phyloP scores from a whole-genome alignment of 2,329 filamentous ascomycete genomes.

The Ophiostoma fasciatum region DNA sequence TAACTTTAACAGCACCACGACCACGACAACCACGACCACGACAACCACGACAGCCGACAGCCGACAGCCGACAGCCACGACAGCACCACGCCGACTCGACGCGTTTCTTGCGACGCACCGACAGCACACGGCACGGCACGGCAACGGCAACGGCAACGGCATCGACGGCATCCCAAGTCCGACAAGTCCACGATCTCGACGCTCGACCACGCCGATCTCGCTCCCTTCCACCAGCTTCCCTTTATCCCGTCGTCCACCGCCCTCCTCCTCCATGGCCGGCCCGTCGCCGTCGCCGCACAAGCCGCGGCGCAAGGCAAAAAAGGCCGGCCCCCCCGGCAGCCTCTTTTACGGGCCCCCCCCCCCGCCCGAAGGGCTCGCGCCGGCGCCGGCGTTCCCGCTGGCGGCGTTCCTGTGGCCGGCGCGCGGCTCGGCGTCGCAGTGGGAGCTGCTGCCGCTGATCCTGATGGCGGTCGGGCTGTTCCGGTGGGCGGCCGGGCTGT shows the following conservation, averaged over 20 bases:
- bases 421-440: slow-evolving; percentile 71
- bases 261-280: slow-evolving; percentile 27
- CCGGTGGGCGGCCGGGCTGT: slow-evolving; percentile 80
- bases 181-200: no score
- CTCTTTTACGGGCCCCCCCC: no score
- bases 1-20: no score
- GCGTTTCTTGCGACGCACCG: no score
- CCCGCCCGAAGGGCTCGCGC: slow-evolving; percentile 29
- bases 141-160: no score
- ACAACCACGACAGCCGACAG: no score
- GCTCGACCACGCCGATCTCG: neutral
- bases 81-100: no score
- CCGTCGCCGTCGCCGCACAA: slow-evolving; percentile 40
- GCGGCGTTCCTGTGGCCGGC: slow-evolving; percentile 92
- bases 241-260: no score
- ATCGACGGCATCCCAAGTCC: no score
- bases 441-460: slow-evolving; percentile 76
- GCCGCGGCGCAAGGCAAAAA: slow-evolving; percentile 42
- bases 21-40: no score
- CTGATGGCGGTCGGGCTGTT: slow-evolving; percentile 87
- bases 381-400: slow-evolving; percentile 68
- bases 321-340: slow-evolving; percentile 24
- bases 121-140: no score
- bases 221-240: neutral
- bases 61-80: no score